Conservation (phyloP, 192 early-diverging fungal species). For the Backusella tarrabulga region DNA sequence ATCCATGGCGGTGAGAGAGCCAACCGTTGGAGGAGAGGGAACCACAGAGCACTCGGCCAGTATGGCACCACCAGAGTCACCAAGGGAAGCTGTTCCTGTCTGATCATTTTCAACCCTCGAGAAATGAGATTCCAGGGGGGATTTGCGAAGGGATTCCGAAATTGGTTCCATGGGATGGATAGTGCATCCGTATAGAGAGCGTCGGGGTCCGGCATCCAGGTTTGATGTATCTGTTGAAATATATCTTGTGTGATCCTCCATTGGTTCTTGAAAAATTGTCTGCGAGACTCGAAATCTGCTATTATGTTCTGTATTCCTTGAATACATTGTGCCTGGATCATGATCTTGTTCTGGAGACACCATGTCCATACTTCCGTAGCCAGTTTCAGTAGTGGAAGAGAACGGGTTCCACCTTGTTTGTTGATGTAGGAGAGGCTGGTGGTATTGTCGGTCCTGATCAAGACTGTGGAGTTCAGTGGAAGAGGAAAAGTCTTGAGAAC, state of each 20-base stretch:
- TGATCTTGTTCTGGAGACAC: too few species aligned
- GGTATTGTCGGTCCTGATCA: neutral
- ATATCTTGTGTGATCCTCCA: too few species aligned
- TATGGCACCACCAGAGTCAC: conserved; percentile 27
- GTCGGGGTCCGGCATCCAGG: conserved; percentile 27
- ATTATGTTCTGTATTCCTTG: too few species aligned
- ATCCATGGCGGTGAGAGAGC: too few species aligned
- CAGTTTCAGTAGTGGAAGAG: too few species aligned
- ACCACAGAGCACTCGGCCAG: conserved; percentile 18
- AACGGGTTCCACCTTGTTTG: neutral
- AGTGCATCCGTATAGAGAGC: conserved; percentile 15
- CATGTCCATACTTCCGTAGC: too few species aligned
- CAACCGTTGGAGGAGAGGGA: neutral
- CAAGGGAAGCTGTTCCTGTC: conserved; percentile 15
- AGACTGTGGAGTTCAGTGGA: neutral
- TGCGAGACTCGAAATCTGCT: too few species aligned
- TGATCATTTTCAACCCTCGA: conserved; percentile 3
- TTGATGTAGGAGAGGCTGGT: conserved; percentile 8
- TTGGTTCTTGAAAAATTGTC: too few species aligned
- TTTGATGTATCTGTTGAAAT: too few species aligned
- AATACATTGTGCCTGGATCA: too few species aligned
- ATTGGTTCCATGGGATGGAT: conserved; percentile 18
- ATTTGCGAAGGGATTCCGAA: conserved; percentile 24
- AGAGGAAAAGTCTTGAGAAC: neutral
- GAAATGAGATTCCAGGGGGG: conserved; percentile 35